Evolutionary conservation across 2,329 filamentous ascomycete genomes (phyloP).

Genomic region (Calonectria henricotiae): DNA sequence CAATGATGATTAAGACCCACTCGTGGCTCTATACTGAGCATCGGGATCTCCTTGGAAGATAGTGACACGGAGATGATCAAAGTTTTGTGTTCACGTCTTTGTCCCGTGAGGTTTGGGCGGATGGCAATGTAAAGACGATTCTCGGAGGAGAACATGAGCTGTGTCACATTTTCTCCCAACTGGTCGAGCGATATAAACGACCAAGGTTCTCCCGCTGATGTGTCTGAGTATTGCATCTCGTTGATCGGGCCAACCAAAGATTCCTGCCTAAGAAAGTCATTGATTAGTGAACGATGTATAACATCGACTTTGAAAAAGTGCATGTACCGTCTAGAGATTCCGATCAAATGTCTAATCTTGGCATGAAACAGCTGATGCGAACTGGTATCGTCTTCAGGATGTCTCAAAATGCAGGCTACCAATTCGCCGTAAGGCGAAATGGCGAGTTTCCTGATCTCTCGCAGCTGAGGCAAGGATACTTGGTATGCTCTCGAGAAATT

Average conservation of each 20-base stretch:
- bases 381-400: neutral
- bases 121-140: slow-evolving; percentile 3
- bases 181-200: neutral
- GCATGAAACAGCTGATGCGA: slow-evolving; percentile 11
- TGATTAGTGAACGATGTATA: neutral
- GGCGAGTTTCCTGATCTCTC: neutral
- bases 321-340: neutral
- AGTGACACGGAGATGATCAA: slow-evolving; percentile 3
- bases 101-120: neutral
- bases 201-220: neutral
- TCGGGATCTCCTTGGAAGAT: neutral
- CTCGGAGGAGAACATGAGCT: slow-evolving; percentile 11
- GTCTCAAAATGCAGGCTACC: slow-evolving; percentile 8
- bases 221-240: neutral
- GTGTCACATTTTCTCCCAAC: neutral
- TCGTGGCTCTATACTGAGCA: slow-evolving; percentile 6
- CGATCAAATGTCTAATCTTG: neutral
- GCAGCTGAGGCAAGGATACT: neutral
- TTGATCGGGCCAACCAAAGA: neutral
- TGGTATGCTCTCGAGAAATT: neutral
- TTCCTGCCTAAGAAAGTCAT: neutral
- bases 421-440: neutral
- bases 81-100: neutral
- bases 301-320: neutral
- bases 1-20: neutral